A percentile compares a stretch with the other conserved stretches of the same genome.
These are phyloP conservation scores for Cynanchum wilfordii DNA, from an alignment of 257 asterid species.

Conservation along the genomic window DNA sequence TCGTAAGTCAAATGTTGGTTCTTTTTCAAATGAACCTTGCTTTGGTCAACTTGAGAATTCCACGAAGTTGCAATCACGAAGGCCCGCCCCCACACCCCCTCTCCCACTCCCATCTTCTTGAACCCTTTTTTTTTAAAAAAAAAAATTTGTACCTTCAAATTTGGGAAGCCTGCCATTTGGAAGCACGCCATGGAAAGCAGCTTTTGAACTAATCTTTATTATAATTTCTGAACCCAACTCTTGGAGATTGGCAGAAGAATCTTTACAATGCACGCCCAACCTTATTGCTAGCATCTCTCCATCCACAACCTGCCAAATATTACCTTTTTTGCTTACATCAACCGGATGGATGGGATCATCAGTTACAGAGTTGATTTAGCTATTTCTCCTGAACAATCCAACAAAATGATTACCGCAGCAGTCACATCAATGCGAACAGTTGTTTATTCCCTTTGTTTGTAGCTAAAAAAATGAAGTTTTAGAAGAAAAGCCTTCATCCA, in stretches of 20 bases:
- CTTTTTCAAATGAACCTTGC: background rate
- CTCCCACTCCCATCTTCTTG: background rate
- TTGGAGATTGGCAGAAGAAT: background rate
- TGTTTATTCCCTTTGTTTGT: background rate
- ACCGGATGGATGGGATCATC: background rate
- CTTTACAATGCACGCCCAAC: constrained; percentile 11
- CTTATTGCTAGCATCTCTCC: background rate
- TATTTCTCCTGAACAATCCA: background rate
- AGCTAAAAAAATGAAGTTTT: background rate
- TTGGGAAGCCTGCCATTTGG: constrained; percentile 43
- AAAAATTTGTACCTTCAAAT: background rate
- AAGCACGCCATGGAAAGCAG: constrained; percentile 4
- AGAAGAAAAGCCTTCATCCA: no score
- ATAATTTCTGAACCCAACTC: background rate
- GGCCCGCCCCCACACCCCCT: constrained; percentile 46
- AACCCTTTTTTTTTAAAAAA: background rate
- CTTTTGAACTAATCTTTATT: background rate
- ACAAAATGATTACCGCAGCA: background rate
- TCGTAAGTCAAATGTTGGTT: background rate
- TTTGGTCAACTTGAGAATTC: constrained; percentile 31
- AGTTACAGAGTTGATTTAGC: background rate
- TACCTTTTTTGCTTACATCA: constrained; percentile 10
- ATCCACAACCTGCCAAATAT: constrained; percentile 8
- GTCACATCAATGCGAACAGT: background rate
- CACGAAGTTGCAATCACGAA: constrained; percentile 37